phyloP scores from a whole-genome alignment of 768 basidiomycete genomes.

The Phanerodontia chrysosporium region DNA sequence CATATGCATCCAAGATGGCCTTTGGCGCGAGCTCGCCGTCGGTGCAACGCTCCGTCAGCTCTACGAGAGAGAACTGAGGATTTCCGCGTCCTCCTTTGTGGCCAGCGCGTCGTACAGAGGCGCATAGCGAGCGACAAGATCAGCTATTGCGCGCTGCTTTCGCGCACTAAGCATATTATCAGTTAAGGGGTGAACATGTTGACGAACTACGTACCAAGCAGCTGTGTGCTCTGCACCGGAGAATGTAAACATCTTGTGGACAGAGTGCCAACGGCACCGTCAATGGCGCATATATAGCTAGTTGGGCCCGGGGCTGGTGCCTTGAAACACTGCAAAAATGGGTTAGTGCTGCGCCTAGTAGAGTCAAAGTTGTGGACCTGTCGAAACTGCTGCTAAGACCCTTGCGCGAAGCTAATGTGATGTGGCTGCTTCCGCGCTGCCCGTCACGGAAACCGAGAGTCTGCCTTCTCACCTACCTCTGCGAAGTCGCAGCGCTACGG shows the following conservation, averaged over 20 bases:
- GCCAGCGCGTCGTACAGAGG: constrained; percentile 24
- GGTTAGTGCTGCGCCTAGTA: too few relatives aligned
- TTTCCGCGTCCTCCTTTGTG: constrained; percentile 31
- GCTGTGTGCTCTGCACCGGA: neutral
- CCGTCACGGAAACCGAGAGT: too few relatives aligned
- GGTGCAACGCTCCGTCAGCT: constrained; percentile 32
- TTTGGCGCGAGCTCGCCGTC: constrained; percentile 23
- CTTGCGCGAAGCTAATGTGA: too few relatives aligned
- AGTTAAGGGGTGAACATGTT: neutral
- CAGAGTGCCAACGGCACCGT: neutral
- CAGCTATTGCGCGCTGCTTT: constrained; percentile 31
- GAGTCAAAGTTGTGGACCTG: too few relatives aligned
- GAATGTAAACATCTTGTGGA: constrained; percentile 9
- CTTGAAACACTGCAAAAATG: neutral
- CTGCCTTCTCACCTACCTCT: too few relatives aligned
- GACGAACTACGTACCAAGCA: constrained; percentile 8
- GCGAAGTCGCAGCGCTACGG: too few relatives aligned
- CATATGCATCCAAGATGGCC: constrained; percentile 36
- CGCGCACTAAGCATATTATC: constrained; percentile 20
- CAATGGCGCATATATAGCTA: neutral
- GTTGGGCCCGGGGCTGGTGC: neutral
- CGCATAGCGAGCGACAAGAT: constrained; percentile 27
- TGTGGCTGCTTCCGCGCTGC: too few relatives aligned
- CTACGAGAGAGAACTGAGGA: constrained; percentile 34
- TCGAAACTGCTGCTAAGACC: too few relatives aligned